Conservation (phyloP, 192 early-diverging fungal genomes). For the Gryganskiella cystojenkinii region DNA sequence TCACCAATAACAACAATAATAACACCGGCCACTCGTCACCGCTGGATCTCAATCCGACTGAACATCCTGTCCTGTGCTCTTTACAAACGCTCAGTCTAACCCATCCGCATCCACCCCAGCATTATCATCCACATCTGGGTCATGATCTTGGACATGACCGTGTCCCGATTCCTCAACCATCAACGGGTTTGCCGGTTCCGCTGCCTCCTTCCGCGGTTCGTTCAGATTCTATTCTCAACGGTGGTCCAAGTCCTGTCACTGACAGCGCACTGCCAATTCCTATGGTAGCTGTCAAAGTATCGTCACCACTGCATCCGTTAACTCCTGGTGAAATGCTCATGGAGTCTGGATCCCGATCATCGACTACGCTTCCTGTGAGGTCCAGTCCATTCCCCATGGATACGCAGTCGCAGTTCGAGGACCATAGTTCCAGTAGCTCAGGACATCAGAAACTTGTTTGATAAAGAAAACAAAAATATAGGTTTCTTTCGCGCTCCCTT, state of each 20-base stretch:
- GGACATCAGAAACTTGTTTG: background rate
- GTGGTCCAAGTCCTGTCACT: too few relatives aligned
- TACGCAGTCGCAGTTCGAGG: background rate
- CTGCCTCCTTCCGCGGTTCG: too few relatives aligned
- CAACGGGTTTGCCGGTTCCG: background rate
- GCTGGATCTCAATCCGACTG: conserved; percentile 24
- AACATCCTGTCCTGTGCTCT: conserved; percentile 36
- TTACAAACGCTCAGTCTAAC: conserved; percentile 30
- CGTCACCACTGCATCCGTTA: background rate
- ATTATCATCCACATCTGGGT: conserved; percentile 42
- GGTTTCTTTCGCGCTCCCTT: too few relatives aligned
- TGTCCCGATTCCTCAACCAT: conserved; percentile 7
- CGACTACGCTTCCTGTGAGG: background rate
- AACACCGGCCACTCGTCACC: background rate
- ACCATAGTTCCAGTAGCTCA: background rate
- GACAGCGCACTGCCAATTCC: too few relatives aligned
- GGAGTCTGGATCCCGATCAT: too few relatives aligned
- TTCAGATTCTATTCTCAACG: background rate
- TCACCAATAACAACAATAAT: background rate
- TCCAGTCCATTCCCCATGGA: conserved; percentile 20
- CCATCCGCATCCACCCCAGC: conserved; percentile 32
- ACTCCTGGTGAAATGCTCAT: conserved; percentile 2
- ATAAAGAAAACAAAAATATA: background rate
- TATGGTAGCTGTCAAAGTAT: too few relatives aligned
- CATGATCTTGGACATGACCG: conserved; percentile 44